Evolutionary conservation across 2,329 filamentous ascomycete species (phyloP).

Genomic region (Lomentospora prolificans): DNA sequence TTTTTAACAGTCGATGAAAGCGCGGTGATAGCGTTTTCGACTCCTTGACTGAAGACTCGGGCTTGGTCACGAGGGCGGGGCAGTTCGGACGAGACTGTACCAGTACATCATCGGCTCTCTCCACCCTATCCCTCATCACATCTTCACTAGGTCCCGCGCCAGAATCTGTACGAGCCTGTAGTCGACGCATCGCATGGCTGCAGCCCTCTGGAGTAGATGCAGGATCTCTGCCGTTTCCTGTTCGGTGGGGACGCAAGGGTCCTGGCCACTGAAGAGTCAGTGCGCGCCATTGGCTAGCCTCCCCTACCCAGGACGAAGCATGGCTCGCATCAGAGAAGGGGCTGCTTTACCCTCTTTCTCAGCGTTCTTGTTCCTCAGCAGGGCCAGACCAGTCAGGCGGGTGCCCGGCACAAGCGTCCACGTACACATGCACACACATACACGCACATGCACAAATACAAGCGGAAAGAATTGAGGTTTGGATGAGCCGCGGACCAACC

Average conservation of each 20-base stretch:
- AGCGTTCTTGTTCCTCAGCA: too few relatives aligned
- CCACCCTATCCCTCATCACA: background rate
- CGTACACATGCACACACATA: too few relatives aligned
- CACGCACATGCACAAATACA: too few relatives aligned
- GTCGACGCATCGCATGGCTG: constrained; percentile 2
- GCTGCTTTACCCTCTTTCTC: too few relatives aligned
- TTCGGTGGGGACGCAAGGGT: constrained; percentile 3
- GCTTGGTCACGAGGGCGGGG: background rate
- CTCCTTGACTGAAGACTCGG: background rate
- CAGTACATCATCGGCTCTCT: background rate
- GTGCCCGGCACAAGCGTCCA: too few relatives aligned
- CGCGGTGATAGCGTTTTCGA: constrained; percentile 1
- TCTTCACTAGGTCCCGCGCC: background rate
- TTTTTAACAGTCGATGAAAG: constrained; percentile 18
- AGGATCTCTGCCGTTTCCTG: background rate
- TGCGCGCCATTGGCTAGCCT: background rate
- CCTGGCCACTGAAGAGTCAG: background rate
- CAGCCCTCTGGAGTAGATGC: background rate
- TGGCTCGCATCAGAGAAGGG: too few relatives aligned
- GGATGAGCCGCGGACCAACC: too few relatives aligned
- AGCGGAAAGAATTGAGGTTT: too few relatives aligned
- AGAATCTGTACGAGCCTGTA: background rate
- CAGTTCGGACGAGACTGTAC: background rate
- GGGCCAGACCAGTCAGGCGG: too few relatives aligned
- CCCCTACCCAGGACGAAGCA: too few relatives aligned